Evolutionary conservation across 441 rosid genomes (phyloP), one percentile per base, ranked within the genome.

Genomic region (Eugenia klotzschiana): DNA sequence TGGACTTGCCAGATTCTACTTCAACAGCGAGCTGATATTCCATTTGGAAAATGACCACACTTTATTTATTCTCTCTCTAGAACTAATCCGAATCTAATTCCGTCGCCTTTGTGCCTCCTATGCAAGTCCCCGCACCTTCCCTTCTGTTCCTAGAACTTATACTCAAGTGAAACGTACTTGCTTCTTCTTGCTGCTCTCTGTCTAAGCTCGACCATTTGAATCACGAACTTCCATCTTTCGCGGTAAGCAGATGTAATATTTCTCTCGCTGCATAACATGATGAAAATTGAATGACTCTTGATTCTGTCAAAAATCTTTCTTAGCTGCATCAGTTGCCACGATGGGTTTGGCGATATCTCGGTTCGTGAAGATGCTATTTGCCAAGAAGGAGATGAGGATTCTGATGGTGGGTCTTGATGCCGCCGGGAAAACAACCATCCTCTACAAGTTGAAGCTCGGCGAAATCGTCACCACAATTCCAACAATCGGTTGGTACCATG

Each of bases 361-460:
- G 85, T 46, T 93, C 41, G 79, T 90, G 85, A 91, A 80, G 81
- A 64, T 85, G 86, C 84, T 93, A 1, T 92, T 93, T 85, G 89
- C 93, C 23, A 92, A 81, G 90, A 90, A 91, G 84, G 93, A 91
- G 88, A 93, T 93, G 93, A 92, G 93, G 77, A 92, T 93, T 83
- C 87, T 93, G 82, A 93, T 93, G 95, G 94, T 93, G 79, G 95
- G 95, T 83, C 89, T 91, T 50, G 91, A 91, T 87, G 95, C 93
- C 79, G 88, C 93, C 41, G 95, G 95, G 8, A 93, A 91, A 85
- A 93, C 94, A 43, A 93, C 95, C 83, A 93, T 93, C 53, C 93
- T 93, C 53, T 90, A 90, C 90, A 92, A 90, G 86, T 82, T 93
- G 64, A 92, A 93, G 85, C 93, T 92, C 51, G 93, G 95, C 43